phyloP scores from a whole-genome alignment of 331 rosid genomes.

The Stylosanthes scabra region DNA sequence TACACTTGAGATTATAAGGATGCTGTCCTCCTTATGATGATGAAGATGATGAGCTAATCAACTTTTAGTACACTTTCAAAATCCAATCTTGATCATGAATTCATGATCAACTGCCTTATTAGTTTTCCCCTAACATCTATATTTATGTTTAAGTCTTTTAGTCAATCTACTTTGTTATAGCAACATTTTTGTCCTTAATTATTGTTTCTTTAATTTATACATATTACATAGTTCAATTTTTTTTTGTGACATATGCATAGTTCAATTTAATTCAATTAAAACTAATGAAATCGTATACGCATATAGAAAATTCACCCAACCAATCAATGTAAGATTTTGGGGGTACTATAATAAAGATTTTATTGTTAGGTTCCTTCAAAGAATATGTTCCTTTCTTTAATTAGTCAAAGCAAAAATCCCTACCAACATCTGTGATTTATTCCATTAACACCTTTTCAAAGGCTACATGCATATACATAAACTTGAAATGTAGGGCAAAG shows the following conservation, averaged over 20 bases:
- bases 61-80: background rate
- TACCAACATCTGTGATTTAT: conserved; percentile 10
- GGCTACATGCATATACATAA: background rate
- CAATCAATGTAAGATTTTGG: background rate
- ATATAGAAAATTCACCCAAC: too few relatives aligned
- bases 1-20: background rate
- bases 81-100: background rate
- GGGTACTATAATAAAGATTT: background rate
- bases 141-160: background rate
- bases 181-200: background rate
- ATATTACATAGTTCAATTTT: too few relatives aligned
- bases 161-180: background rate
- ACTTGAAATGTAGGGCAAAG: background rate
- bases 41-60: conserved; percentile 3
- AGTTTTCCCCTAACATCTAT: background rate
- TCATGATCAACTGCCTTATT: background rate
- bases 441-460: background rate
- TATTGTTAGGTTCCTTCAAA: conserved; percentile 5
- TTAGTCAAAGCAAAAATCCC: background rate
- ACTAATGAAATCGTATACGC: too few relatives aligned
- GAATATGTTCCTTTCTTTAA: conserved; percentile 26
- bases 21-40: background rate
- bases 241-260: too few relatives aligned
- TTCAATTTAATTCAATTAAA: too few relatives aligned
- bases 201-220: background rate